Conservation (phyloP, 2,329 filamentous ascomycete genomes). For the Calonectria pauciramosa region DNA sequence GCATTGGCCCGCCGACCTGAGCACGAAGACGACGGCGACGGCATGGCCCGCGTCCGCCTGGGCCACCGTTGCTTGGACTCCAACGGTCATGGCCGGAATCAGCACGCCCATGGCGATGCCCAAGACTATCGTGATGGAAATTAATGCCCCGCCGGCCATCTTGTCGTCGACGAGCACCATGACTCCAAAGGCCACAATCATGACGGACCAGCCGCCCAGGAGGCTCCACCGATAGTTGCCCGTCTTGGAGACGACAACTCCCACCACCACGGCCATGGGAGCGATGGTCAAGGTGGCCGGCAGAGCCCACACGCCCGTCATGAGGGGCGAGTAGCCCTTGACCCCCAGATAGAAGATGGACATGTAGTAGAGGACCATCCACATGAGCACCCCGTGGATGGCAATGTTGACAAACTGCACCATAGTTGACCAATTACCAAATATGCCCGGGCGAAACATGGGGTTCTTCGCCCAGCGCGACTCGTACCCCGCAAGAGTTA, state of each 20-base stretch:
- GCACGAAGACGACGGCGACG: slow-evolving; percentile 44
- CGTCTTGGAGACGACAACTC: slow-evolving; percentile 66
- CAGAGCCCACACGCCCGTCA: slow-evolving; percentile 63
- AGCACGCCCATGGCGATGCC: slow-evolving; percentile 75
- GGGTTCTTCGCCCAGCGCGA: slow-evolving; percentile 27
- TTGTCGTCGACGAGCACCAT: slow-evolving; percentile 62
- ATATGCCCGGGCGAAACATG: slow-evolving; percentile 43
- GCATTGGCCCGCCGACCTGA: slow-evolving; percentile 45
- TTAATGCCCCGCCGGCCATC: slow-evolving; percentile 67
- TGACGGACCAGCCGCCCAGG: slow-evolving; percentile 72
- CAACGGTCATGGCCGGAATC: slow-evolving; percentile 73
- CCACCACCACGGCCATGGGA: slow-evolving; percentile 69
- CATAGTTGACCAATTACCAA: slow-evolving; percentile 36
- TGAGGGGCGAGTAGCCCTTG: slow-evolving; percentile 37
- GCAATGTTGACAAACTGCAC: slow-evolving; percentile 37
- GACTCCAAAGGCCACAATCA: slow-evolving; percentile 70
- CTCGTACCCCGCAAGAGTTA: slow-evolving; percentile 39
- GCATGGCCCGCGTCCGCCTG: slow-evolving; percentile 40
- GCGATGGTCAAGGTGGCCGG: slow-evolving; percentile 75
- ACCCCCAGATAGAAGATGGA: slow-evolving; percentile 45
- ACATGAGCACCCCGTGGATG: slow-evolving; percentile 45
- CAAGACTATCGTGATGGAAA: slow-evolving; percentile 72
- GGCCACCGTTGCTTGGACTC: slow-evolving; percentile 67
- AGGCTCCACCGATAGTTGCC: slow-evolving; percentile 73
- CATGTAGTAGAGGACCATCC: slow-evolving; percentile 47